Base-by-base conservation (phyloP, 345 rosid genomes). In the Melastoma malabathricum region DNA sequence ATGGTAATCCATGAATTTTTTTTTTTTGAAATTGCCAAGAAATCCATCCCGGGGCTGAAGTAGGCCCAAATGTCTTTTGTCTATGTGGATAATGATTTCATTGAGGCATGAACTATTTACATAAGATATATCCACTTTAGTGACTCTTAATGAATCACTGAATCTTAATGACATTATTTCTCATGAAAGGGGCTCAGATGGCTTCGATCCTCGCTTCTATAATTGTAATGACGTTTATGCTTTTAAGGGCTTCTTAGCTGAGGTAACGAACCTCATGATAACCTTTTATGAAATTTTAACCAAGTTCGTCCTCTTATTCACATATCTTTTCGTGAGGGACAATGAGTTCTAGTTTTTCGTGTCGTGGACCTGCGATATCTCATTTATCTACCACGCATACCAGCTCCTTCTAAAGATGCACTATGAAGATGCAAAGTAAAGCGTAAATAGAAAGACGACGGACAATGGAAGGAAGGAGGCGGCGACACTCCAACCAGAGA, bases 121-220 rank as follows among this genome's bases (percentile, higher is more conserved):
- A n/a, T n/a, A n/a, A n/a, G n/a, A n/a, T n/a, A n/a, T n/a, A n/a
- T n/a, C n/a, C n/a, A n/a, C n/a, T n/a, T n/a, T 10, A 29, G 9
- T 10, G 1, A 1, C 2, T 10, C 38, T 10, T 29, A 29, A 29
- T 10, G 9, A 29, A 29, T 29, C 1, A 10, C 38, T 10, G 38
- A 6, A 6, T 29, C 38, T 6, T 29, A 4, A 29, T 10, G n/a
- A 29, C 38, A 5, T 10, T 29, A 10, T 29, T 29, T 29, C 9
- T 10, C 38, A 29, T 29, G 6, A 29, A 75, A 86, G 98, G 98
- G 98, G 43, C 95, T 92, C 2, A 96, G 98, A 61, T 77, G 67
- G 96, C 98, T 7, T 86, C 98, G 1, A 92, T 96, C 25, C 57
- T 92, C 55, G 98, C 98, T 53, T 92, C 96, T 22, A 95, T 92